Conservation (phyloP, 2,329 filamentous ascomycete genomes). For the Thermothelomyces thermophilus region DNA sequence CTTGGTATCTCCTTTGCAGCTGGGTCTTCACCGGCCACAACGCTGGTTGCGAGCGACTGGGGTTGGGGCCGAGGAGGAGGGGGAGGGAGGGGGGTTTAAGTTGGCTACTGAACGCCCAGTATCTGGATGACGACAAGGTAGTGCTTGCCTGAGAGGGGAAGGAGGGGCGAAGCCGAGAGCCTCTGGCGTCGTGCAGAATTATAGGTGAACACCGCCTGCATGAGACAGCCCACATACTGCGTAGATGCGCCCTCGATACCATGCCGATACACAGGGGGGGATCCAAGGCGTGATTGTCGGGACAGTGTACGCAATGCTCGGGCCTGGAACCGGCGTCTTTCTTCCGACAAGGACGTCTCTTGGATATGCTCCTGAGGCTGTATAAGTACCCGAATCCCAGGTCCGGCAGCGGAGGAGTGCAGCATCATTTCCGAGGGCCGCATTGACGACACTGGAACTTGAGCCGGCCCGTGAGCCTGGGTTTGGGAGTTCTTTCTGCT, state of each 20-base stretch:
- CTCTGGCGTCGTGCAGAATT: neutral
- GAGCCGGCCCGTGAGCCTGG: neutral
- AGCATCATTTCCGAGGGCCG: neutral
- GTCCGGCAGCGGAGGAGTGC: no score
- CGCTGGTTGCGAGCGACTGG: no score
- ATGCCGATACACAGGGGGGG: neutral
- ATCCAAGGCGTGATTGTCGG: slow-evolving; percentile 20
- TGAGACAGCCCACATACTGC: neutral
- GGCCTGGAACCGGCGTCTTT: neutral
- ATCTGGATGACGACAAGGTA: no score
- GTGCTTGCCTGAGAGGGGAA: neutral
- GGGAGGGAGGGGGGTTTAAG: no score
- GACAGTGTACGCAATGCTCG: slow-evolving; percentile 15
- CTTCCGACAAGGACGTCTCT: neutral
- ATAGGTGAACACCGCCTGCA: neutral
- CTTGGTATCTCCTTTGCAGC: no score
- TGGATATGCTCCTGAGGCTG: neutral
- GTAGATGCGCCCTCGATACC: neutral
- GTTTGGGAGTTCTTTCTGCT: neutral
- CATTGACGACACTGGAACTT: neutral
- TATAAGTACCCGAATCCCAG: neutral
- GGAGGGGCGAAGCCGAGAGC: neutral
- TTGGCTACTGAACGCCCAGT: no score
- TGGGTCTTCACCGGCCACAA: no score
- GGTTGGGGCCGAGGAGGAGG: no score